Conservation (phyloP, 768 basidiomycete species). For the Auriscalpium vulgare region DNA sequence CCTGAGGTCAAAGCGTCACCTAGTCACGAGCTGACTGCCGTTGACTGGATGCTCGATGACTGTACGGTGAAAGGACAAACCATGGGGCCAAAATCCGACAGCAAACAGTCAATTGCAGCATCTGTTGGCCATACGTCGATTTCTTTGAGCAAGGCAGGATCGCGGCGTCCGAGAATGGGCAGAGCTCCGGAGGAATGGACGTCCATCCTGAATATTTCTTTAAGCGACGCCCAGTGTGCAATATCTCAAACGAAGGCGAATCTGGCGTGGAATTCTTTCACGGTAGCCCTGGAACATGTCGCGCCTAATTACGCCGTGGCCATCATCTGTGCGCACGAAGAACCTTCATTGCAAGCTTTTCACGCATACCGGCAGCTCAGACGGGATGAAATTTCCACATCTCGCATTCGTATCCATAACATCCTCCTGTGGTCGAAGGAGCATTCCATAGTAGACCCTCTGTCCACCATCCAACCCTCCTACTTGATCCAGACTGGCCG, state of each 20-base stretch:
- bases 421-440: conserved; percentile 46
- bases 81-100: conserved; percentile 1
- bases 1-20: not conserved
- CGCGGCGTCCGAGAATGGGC: not conserved
- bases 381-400: not conserved
- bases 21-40: not conserved
- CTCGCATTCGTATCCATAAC: conserved; percentile 25
- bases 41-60: conserved; percentile 4
- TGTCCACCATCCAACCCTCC: conserved; percentile 79
- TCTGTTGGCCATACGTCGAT: not conserved
- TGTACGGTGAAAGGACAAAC: conserved; percentile 6
- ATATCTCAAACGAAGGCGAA: conserved; percentile 5
- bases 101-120: conserved; percentile 4
- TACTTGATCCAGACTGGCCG: conserved; percentile 71
- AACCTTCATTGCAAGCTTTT: not conserved
- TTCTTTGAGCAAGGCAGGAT: not conserved
- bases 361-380: not conserved
- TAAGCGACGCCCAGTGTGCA: not conserved
- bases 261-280: conserved; percentile 6
- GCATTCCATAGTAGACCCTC: conserved; percentile 54
- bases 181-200: not conserved
- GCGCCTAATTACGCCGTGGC: conserved; percentile 2
- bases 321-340: not conserved
- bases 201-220: conserved; percentile 1
- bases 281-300: conserved; percentile 4